These are phyloP conservation scores for Funneliformis geosporum DNA, from an alignment of 192 early-diverging fungal genomes.

Conservation along the genomic window DNA sequence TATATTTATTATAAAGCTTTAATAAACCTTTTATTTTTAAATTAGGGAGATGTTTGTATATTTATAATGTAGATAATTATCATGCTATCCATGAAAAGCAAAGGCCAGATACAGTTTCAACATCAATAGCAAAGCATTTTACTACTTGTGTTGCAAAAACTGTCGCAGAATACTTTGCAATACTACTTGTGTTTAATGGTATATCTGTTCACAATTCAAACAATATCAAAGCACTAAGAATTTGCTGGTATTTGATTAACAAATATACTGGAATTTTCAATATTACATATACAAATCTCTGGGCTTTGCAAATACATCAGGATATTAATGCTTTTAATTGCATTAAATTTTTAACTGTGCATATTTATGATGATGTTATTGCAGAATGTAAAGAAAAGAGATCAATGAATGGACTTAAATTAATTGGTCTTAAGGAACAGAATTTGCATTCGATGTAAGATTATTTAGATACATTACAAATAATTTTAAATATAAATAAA, in stretches of 20 bases:
- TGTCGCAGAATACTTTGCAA: not conserved
- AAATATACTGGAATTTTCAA: conserved; percentile 3
- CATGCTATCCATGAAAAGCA: not conserved
- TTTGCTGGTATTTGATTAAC: not conserved
- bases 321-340: too few species aligned
- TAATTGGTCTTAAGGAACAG: not conserved
- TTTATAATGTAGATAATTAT: conserved; percentile 6
- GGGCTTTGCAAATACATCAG: not conserved
- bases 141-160: not conserved
- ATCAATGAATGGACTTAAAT: not conserved
- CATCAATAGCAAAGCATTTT: not conserved
- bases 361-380: not conserved
- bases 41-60: too few species aligned
- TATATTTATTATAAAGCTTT: too few species aligned
- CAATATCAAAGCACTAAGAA: not conserved
- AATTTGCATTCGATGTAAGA: not conserved
- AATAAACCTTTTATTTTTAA: too few species aligned
- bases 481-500: too few species aligned
- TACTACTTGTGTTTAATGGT: not conserved
- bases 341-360: not conserved
- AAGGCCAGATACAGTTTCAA: conserved; percentile 3
- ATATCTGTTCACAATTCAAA: conserved; percentile 2
- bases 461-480: not conserved
- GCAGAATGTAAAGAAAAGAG: not conserved
- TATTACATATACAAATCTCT: not conserved